These are phyloP conservation scores for Rutstroemia sp. DNA, from an alignment of 2,329 filamentous ascomycete species.

Conservation along the genomic window DNA sequence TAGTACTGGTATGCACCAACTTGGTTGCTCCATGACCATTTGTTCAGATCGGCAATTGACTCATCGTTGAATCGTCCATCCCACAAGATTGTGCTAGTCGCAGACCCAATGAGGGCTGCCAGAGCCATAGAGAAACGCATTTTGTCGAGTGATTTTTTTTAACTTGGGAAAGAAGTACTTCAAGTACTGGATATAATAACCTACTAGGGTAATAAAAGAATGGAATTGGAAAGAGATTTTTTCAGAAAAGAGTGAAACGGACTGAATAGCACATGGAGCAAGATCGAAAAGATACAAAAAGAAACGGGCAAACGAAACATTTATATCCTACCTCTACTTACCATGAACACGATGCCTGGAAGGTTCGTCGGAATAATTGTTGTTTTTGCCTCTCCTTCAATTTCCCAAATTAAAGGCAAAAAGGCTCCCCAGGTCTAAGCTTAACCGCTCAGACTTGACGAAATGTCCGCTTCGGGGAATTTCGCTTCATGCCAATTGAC, in stretches of 20 bases:
- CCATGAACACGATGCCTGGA: neutral
- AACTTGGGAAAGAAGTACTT: neutral
- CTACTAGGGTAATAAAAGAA: neutral
- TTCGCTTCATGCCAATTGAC: neutral
- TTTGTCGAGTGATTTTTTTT: neutral
- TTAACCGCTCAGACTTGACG: neutral
- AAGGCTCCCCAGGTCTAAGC: neutral
- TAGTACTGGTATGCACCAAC: conserved; percentile 69
- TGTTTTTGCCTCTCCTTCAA: neutral
- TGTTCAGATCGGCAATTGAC: conserved; percentile 44
- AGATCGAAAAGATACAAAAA: neutral
- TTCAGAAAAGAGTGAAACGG: conserved; percentile 8
- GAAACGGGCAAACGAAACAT: neutral
- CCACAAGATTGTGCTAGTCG: conserved; percentile 47
- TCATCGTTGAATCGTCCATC: conserved; percentile 60
- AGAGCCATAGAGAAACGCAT: conserved; percentile 24
- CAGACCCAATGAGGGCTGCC: conserved; percentile 18
- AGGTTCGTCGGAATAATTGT: neutral
- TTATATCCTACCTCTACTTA: neutral
- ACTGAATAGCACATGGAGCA: conserved; percentile 8
- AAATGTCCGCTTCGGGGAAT: neutral
- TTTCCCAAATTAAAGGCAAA: conserved; percentile 9
- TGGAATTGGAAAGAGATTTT: neutral
- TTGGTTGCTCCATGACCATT: conserved; percentile 62
- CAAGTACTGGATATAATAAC: neutral